Conservation (phyloP, 352 stramenopile genomes). For the Phytophthora europaea region DNA sequence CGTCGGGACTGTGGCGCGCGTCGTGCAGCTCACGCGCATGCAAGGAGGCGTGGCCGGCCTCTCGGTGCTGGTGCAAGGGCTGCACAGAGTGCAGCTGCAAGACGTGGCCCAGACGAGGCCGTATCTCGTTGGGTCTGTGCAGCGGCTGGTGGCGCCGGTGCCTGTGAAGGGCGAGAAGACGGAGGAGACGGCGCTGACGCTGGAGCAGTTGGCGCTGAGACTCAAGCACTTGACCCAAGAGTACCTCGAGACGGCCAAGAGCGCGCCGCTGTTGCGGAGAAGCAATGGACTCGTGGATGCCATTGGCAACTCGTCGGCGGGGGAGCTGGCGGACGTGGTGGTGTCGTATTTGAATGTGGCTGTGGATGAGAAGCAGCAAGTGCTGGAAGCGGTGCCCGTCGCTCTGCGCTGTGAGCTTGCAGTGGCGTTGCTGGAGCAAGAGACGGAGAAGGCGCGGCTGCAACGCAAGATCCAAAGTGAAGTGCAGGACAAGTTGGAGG, state of each 20-base stretch:
- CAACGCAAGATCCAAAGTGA: constrained; percentile 80
- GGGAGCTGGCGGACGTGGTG: constrained; percentile 74
- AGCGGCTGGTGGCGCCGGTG: constrained; percentile 34
- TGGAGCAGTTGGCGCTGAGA: constrained; percentile 50
- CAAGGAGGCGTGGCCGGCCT: constrained; percentile 60
- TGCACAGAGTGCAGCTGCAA: constrained; percentile 62
- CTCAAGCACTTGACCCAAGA: constrained; percentile 79
- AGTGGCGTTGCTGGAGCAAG: constrained; percentile 57
- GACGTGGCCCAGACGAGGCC: constrained; percentile 61
- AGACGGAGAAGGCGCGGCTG: constrained; percentile 70
- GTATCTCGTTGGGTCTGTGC: constrained; percentile 67
- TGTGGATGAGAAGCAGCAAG: constrained; percentile 64
- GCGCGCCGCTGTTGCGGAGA: constrained; percentile 60
- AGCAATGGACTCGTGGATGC: constrained; percentile 71
- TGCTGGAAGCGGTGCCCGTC: constrained; percentile 64
- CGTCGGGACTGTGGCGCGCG: constrained; percentile 71
- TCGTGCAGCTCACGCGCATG: constrained; percentile 82
- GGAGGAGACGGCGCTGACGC: constrained; percentile 26
- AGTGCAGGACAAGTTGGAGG: constrained; percentile 78
- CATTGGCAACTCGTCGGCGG: constrained; percentile 67
- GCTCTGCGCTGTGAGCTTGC: constrained; percentile 57
- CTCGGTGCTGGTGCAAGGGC: constrained; percentile 74
- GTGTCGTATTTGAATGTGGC: constrained; percentile 75
- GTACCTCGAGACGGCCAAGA: constrained; percentile 76
- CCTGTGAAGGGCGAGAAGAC: constrained; percentile 25